Percentiles rank a stretch among this genome's conserved stretches.
Evolutionary conservation across 2,329 filamentous ascomycete genomes (phyloP).

Genomic region (Paecilomyces formosus): DNA sequence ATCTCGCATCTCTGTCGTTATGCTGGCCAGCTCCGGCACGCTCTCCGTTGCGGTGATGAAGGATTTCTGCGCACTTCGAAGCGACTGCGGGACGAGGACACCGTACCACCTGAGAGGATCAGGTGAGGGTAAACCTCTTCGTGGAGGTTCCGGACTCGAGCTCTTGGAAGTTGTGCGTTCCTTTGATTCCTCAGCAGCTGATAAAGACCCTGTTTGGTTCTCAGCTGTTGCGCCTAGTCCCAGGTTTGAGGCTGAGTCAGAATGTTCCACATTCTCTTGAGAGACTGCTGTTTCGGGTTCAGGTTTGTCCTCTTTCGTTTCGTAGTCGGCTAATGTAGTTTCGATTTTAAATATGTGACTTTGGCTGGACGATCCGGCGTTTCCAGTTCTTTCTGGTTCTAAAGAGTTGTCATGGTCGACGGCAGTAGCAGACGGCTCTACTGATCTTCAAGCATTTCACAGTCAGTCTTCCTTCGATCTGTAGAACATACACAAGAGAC

Average conservation of each 20-base stretch:
- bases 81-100: constrained; percentile 37
- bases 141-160: constrained; percentile 10
- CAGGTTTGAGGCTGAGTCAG: background rate
- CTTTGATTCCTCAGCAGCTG: constrained; percentile 1
- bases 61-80: constrained; percentile 36
- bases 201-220: background rate
- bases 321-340: background rate
- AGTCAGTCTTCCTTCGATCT: background rate
- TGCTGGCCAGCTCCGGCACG: constrained; percentile 30
- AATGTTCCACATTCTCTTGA: background rate
- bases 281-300: background rate
- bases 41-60: constrained; percentile 34
- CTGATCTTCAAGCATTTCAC: background rate
- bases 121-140: constrained; percentile 21
- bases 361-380: background rate
- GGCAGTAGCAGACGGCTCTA: background rate
- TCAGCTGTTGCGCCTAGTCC: too few relatives aligned
- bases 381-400: background rate
- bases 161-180: constrained; percentile 1
- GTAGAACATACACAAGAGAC: background rate
- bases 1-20: constrained; percentile 31
- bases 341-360: background rate
- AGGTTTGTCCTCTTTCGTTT: constrained; percentile 5
- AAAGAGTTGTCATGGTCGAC: background rate
- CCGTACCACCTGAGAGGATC: constrained; percentile 45